A percentile compares a stretch with the other conserved stretches of the same genome.
Conservation (phyloP, 352 stramenopile species). For the Phytophthora tentaculata region DNA sequence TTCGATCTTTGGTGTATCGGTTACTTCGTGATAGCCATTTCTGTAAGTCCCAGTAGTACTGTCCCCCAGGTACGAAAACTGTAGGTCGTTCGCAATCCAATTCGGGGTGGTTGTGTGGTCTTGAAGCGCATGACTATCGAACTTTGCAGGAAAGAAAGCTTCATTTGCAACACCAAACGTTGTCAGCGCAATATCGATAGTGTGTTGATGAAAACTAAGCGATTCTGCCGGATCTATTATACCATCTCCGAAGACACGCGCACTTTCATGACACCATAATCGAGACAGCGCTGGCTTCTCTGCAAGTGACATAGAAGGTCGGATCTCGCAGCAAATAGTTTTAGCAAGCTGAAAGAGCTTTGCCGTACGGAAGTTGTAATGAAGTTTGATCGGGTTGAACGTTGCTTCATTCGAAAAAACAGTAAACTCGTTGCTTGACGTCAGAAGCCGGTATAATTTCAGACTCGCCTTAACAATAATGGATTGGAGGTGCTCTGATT, state of each 20-base stretch:
- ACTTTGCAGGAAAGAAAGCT: conserved; percentile 35
- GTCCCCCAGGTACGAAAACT: conserved; percentile 68
- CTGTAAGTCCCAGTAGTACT: conserved; percentile 41
- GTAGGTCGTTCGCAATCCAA: conserved; percentile 57
- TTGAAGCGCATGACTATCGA: conserved; percentile 25
- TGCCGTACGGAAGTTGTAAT: conserved; percentile 53
- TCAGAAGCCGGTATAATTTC: conserved; percentile 56
- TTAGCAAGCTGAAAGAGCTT: conserved; percentile 57
- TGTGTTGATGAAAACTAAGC: conserved; percentile 45
- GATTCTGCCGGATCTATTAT: conserved; percentile 47
- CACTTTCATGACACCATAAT: conserved; percentile 77
- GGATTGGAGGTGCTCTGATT: conserved; percentile 41
- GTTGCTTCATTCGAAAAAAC: conserved; percentile 13
- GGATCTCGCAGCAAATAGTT: conserved; percentile 49
- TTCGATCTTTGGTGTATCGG: conserved; percentile 58
- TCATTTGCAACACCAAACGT: conserved; percentile 56
- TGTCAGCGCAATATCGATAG: conserved; percentile 50
- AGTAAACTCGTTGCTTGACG: conserved; percentile 39
- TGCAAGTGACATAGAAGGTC: conserved; percentile 32
- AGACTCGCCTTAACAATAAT: conserved; percentile 64
- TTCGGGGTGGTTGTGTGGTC: conserved; percentile 22
- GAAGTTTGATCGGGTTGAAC: conserved; percentile 42
- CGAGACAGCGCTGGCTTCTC: conserved; percentile 64
- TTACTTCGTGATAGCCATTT: conserved; percentile 66
- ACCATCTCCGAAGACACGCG: conserved; percentile 59